Evolutionary conservation across 176 grass and related monocot species (phyloP), one percentile per base, ranked within the genome.

Genomic region (Raddia guianensis): DNA sequence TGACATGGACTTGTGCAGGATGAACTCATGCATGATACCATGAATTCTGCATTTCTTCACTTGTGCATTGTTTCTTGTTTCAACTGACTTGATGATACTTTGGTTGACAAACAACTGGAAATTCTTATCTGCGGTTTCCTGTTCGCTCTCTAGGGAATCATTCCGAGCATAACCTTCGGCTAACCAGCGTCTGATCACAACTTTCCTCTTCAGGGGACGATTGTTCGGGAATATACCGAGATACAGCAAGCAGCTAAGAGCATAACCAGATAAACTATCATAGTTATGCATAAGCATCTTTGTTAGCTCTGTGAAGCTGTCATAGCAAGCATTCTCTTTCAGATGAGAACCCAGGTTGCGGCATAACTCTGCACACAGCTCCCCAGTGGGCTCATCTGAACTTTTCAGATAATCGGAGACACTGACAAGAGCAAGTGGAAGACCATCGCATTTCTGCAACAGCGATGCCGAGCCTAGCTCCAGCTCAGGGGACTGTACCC

Each of bases 81-180:
- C 45, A 12, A 76, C 3, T 19, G 71, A 64, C 14, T 32, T 18
- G 12, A 86, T 54, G 4, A 87, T 87, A 20, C 76, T 54, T 35
- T 35, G n/a, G 48, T 87, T 71, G 0, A 82, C 9, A 34, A 87
- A 72, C 14, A 15, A 4, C 5, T 14, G 20, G 4, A 87, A 87
- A 40, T 76, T 75, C 13, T 75, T 35, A 15, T 87, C 54, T 6
- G 72, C 85, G 2, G 63, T 62, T 14, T 81, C 78, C 45, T 87
- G 32, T 34, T 87, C 64, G 21, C 42, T 59, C 7, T 7, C 46
- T 35, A 59, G 47, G 16, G 2, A 33, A 18, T 76, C 63, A 53
- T 34, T 46, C 43, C 78, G 71, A 20, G 63, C 78, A 63, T 87
- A 87, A 13, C 85, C 78, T 87, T 87, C 54, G 1, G 85, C 84